These are phyloP conservation scores for Beauveria bassiana DNA, from an alignment of 2,329 filamentous ascomycete genomes.

Conservation along the genomic window DNA sequence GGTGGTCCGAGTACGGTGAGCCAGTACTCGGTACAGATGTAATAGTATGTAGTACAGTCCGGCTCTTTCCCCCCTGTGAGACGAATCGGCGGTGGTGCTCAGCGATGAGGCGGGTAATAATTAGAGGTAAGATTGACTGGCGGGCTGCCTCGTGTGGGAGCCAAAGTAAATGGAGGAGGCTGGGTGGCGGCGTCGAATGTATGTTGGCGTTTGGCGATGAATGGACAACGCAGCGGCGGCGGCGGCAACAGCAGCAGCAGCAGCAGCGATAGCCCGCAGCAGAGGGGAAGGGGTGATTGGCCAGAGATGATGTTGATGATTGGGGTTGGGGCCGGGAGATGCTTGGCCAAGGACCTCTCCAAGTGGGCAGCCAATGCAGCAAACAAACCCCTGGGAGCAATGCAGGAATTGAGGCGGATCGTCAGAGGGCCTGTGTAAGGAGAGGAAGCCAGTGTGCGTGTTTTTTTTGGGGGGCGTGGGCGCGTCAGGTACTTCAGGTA, in stretches of 20 bases:
- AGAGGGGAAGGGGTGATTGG: no score
- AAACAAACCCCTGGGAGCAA: not conserved
- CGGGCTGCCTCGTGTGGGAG: not conserved
- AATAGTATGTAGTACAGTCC: not conserved
- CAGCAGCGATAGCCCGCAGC: not conserved
- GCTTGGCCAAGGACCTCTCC: not conserved
- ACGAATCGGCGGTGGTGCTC: not conserved
- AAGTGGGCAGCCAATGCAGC: not conserved
- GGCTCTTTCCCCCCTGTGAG: not conserved
- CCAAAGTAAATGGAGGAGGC: constrained; percentile 3
- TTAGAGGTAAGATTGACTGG: not conserved
- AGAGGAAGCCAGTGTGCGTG: not conserved
- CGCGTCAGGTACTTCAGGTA: not conserved
- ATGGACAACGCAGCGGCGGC: not conserved
- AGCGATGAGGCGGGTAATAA: not conserved
- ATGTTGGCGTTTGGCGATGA: not conserved
- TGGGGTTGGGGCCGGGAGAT: not conserved
- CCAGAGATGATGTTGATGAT: no score
- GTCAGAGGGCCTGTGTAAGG: not conserved
- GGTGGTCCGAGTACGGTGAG: not conserved
- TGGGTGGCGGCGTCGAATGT: not conserved
- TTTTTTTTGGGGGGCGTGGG: not conserved
- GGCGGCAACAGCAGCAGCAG: not conserved
- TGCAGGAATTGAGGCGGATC: constrained; percentile 4
- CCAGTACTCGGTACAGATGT: no score